Conservation (phyloP, 2,329 filamentous ascomycete species). For the Chrysoporthe austroafricana region DNA sequence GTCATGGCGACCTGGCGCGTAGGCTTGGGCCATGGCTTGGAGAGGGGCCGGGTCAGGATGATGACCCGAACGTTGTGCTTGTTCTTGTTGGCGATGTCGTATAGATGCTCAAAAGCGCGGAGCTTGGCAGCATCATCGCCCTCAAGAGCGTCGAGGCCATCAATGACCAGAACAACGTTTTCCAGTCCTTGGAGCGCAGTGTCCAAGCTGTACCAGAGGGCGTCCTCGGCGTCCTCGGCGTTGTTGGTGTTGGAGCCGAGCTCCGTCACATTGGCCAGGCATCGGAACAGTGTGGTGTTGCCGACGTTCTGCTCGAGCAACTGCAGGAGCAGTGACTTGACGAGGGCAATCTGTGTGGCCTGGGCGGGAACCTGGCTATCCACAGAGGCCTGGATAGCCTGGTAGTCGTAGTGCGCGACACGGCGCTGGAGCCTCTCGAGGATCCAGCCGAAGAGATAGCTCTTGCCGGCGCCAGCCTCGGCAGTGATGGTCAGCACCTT, state of each 20-base stretch:
- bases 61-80: slow-evolving; percentile 29
- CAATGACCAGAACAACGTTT: slow-evolving; percentile 29
- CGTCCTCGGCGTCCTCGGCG: slow-evolving; percentile 36
- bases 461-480: slow-evolving; percentile 29
- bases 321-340: slow-evolving; percentile 28
- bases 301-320: slow-evolving; percentile 29
- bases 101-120: slow-evolving; percentile 27
- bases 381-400: slow-evolving; percentile 29
- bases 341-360: slow-evolving; percentile 29
- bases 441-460: slow-evolving; percentile 28
- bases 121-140: slow-evolving; percentile 29
- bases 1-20: slow-evolving; percentile 28
- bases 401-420: slow-evolving; percentile 27
- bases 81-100: slow-evolving; percentile 30
- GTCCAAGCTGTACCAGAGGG: slow-evolving; percentile 29
- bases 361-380: slow-evolving; percentile 29
- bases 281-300: slow-evolving; percentile 29
- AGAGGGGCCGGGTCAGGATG: slow-evolving; percentile 28
- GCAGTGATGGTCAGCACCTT: slow-evolving; percentile 27
- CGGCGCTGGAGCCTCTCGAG: slow-evolving; percentile 28
- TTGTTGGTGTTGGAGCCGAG: slow-evolving; percentile 32
- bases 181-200: slow-evolving; percentile 28
- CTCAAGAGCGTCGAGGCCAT: slow-evolving; percentile 28
- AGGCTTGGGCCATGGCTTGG: slow-evolving; percentile 29
- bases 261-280: slow-evolving; percentile 29